Evolutionary conservation across 139 green algal species (phyloP), one percentile per base, ranked within the genome.

Genomic region (Diplosphaera chodatii): DNA sequence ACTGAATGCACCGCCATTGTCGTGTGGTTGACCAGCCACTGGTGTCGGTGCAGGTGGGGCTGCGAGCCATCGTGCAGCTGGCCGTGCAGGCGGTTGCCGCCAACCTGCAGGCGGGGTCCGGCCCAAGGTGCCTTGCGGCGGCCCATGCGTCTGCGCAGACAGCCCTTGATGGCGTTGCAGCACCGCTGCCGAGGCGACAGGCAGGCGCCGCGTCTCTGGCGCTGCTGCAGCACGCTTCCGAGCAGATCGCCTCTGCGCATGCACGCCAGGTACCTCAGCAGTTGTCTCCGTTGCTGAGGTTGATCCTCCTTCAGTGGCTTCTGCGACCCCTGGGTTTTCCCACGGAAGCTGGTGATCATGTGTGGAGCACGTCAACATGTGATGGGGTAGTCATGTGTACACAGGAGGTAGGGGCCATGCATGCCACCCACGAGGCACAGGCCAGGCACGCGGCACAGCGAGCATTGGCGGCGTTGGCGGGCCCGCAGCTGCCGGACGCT

Each of bases 391-490:
- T 48, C 37, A n/a, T n/a, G n/a, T n/a, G 37, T 20, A 23, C 21
- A 18, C 34, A 75, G 62, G 69, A 29, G 28, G 33, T 70, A 55
- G 33, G 62, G 63, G 32, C 32, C 21, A 63, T 71, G 4, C 28
- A 56, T 25, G 16, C n/a, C 4, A 27, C 4, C 25, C 28, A 27
- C 22, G 40, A 28, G 4, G 10, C n/a, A 2, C 29, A 62, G 15
- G 67, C 74, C 6, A 29, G 62, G 23, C 0, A 29, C 1, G 18
- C 10, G 3, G 75, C 78, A 6, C 65, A 32, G 55, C 66, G 56
- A 1, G 78, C 74, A 1, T 32, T 80, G 59, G 34, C 40, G 28
- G 74, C 66, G 4, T 67, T 84, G 13, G 32, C 62, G 22, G 55
- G 59, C 16, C 63, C 70, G 0, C n/a, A 48, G 23, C 55, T 73